A percentile compares a stretch with the other conserved stretches of the same genome.
Conservation (phyloP, 2,329 filamentous ascomycete species). For the Colletotrichum liriopes region DNA sequence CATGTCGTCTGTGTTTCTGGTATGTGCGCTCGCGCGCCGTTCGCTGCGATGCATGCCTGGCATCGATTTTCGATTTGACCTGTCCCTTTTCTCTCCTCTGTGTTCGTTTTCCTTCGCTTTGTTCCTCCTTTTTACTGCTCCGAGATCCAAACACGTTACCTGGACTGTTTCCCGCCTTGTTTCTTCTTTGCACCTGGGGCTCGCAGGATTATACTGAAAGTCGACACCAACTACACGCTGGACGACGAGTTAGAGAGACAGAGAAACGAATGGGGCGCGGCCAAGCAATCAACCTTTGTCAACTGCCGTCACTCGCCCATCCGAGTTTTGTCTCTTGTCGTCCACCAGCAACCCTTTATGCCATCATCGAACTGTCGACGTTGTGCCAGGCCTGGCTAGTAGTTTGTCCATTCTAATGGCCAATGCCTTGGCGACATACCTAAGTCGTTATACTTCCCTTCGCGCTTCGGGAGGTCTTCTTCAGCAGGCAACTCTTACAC, state of each 20-base stretch:
- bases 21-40: constrained; percentile 35
- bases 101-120: background rate
- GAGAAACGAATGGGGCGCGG: constrained; percentile 8
- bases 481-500: constrained; percentile 8
- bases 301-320: constrained; percentile 3
- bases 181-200: constrained; percentile 1
- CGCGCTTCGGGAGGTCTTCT: constrained; percentile 26
- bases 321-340: constrained; percentile 5
- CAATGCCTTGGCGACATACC: constrained; percentile 24
- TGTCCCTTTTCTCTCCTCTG: constrained; percentile 3
- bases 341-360: constrained; percentile 6
- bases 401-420: constrained; percentile 37
- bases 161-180: constrained; percentile 20
- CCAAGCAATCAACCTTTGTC: constrained; percentile 3
- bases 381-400: constrained; percentile 8
- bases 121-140: background rate
- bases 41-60: constrained; percentile 13
- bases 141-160: background rate
- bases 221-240: constrained; percentile 17
- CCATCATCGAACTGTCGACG: constrained; percentile 23
- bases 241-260: constrained; percentile 6
- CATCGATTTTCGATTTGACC: constrained; percentile 34
- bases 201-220: background rate
- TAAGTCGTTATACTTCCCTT: constrained; percentile 31
- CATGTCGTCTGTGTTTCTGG: constrained; percentile 41